A percentile compares a stretch with the other conserved stretches of the same genome.
Evolutionary conservation across 1,284 basidiomycete genomes (phyloP).

Genomic region (Trichosporon asahii): DNA sequence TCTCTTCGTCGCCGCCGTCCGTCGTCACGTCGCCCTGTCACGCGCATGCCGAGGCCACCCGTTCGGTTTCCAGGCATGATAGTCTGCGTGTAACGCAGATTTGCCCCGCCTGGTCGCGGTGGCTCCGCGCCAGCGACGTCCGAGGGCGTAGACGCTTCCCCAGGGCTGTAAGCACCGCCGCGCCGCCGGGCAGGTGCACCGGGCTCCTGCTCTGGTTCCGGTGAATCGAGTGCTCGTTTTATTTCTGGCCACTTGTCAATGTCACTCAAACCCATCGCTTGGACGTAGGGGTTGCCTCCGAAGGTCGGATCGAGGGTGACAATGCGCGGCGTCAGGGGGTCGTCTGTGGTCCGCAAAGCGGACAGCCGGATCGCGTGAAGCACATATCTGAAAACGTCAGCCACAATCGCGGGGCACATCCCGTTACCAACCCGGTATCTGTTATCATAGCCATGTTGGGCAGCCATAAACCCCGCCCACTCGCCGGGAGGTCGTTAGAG

Average conservation of each 20-base stretch:
- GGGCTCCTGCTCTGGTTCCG: constrained; percentile 58
- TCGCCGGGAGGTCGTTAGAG: constrained; percentile 10
- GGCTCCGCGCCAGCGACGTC: neutral
- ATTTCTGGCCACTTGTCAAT: constrained; percentile 78
- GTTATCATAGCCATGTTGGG: constrained; percentile 48
- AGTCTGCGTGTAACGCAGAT: constrained; percentile 76
- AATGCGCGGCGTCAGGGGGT: constrained; percentile 73
- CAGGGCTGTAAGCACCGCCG: constrained; percentile 12
- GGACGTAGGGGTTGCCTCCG: constrained; percentile 72
- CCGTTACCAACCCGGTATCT: constrained; percentile 39
- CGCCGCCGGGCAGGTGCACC: neutral
- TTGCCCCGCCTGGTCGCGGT: constrained; percentile 52
- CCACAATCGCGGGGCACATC: neutral
- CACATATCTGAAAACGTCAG: constrained; percentile 61
- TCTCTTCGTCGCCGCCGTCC: neutral
- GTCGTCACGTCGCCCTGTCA: constrained; percentile 42
- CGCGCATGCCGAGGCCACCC: constrained; percentile 66
- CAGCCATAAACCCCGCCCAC: neutral
- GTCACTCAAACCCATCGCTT: constrained; percentile 72
- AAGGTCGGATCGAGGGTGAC: constrained; percentile 65
- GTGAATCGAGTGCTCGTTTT: constrained; percentile 52
- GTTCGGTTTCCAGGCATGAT: constrained; percentile 67
- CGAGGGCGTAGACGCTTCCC: neutral
- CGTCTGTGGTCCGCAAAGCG: constrained; percentile 81
- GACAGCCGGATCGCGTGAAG: constrained; percentile 79